Base-by-base conservation (phyloP, 169 alveolate genomes). In the Cryptosporidium viatorum region DNA sequence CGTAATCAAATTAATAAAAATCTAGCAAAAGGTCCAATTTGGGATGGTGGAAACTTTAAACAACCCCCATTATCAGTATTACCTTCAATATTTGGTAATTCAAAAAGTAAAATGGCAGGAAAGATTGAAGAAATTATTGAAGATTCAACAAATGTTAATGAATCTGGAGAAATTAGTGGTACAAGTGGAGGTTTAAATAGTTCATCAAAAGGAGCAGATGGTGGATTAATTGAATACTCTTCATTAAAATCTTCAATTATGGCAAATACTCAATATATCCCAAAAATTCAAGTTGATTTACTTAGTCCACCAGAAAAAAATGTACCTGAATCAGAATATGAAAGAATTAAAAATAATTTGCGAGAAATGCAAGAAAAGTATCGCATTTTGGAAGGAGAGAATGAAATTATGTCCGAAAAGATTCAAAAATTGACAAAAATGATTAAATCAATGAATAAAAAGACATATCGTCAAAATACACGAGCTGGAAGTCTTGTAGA, bases 221-320 rank as follows among this genome's bases (percentile, higher is more conserved):
- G 29, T 33, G 86, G 86, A 35, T 41, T 73, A 18, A 73, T 73
- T 52, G 86, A 73, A 73, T 73, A 73, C 31, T 73, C 86, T 37
- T 73, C 86, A 6, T 58, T 26, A 29, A 73, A 73, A 55, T 26
- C 89, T 9, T 59, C 73, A 12, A 62, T 65, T 18, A 60, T 80
- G 74, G 74, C 68, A 21, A 80, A 59, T 62, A 60, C 73, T 16
- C 68, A 80, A 26, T 80, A 80, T 31, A 80, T 65, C 18, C 89
- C 89, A 62, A 80, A 67, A 29, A 80, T 80, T 37, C 89, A 80
- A 21, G 68, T 80, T 16, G 89, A 80, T 80, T 43, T 80, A 18
- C 67, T 80, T 9, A 80, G 89, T 37, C 89, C 89, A 4, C 89
- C 89, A 43, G 89, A 80, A 62, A 80, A 67, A 31, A 80, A 80